Base-by-base conservation (phyloP, 371 early-diverging fungal genomes). In the Polyrhizophydium stewartii region DNA sequence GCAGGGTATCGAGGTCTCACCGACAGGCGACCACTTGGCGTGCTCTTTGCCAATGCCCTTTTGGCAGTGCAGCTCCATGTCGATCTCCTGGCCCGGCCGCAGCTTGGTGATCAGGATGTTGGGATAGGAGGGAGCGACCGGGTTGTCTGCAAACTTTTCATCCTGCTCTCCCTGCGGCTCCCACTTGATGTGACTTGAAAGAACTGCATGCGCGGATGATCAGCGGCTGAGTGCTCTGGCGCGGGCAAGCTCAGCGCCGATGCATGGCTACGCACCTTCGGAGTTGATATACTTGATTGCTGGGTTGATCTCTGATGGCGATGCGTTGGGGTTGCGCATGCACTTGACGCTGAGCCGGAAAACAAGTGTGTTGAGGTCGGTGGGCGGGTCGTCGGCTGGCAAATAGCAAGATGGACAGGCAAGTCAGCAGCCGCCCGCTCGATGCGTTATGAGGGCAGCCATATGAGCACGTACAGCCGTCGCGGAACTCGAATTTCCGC, bases 11-110 rank as follows among this genome's bases (percentile, higher is more conserved):
- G n/a, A 33, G 31, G 28, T 66, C 74, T 60, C 52, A 79, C 84
- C 78, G 30, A 99, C 99, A 21, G 99, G 99, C 12, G 95, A 95
- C 87, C 90, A 99, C 67, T 99, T 99, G 58, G 99, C 94, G 70
- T 99, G 99, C 58, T 92, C 95, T 72, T 89, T 87, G 25, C 98
- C 99, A 46, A 92, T 81, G 30, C 98, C 98, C 81, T 96, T 96
- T 41, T 85, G 84, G 68, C 92, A 92, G 76, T 96, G 94, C 58
- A 95, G 71, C 73, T 92, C 93, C 62, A 92, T 75, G 46, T 89
- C 82, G 51, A 99, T 85, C 51, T 78, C 67, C 70, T 99, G 98
- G 1, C 93, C 94, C 16, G 97, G 95, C 59, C 95, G 86, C 62
- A 99, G 80, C 77, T 97, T 98, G 30, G 96, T 90, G 56, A 99